Conservation (phyloP, 805 yeast species). For the Lipomyces orientalis region DNA sequence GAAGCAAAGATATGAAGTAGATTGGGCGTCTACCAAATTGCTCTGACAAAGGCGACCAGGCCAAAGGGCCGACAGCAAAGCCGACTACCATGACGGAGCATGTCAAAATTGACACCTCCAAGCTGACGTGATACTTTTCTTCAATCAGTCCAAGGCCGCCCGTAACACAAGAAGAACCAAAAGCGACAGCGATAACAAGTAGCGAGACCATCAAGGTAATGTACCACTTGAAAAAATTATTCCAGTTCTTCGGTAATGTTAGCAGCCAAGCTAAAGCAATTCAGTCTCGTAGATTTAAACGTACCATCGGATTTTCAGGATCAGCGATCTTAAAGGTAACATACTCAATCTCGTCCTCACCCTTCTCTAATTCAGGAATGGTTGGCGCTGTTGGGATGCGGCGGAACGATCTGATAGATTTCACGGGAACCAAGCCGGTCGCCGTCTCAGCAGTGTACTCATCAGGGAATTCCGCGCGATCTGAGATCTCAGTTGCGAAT, state of each 20-base stretch:
- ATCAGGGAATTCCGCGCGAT: constrained; percentile 74
- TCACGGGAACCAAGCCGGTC: constrained; percentile 85
- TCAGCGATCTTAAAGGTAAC: constrained; percentile 82
- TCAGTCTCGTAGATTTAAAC: constrained; percentile 10
- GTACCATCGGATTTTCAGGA: constrained; percentile 76
- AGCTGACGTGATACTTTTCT: constrained; percentile 69
- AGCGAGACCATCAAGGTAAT: constrained; percentile 72
- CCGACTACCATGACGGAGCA: constrained; percentile 91
- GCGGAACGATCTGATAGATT: constrained; percentile 54
- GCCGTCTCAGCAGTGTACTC: constrained; percentile 87
- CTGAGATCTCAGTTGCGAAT: constrained; percentile 36
- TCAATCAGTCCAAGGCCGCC: constrained; percentile 77
- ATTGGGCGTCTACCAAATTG: constrained; percentile 85
- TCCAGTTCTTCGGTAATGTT: constrained; percentile 30
- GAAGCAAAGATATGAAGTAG: constrained; percentile 73
- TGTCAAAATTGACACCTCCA: constrained; percentile 78
- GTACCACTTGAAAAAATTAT: constrained; percentile 34
- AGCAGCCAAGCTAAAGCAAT: background rate
- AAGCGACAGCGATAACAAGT: constrained; percentile 87
- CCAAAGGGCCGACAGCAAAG: constrained; percentile 81
- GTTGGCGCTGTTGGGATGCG: constrained; percentile 18
- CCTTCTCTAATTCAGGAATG: constrained; percentile 43
- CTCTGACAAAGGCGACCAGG: constrained; percentile 91
- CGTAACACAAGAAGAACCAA: constrained; percentile 89
- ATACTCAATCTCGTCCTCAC: constrained; percentile 59